Conservation (phyloP, 805 yeast species). For the Candida ortonii region DNA sequence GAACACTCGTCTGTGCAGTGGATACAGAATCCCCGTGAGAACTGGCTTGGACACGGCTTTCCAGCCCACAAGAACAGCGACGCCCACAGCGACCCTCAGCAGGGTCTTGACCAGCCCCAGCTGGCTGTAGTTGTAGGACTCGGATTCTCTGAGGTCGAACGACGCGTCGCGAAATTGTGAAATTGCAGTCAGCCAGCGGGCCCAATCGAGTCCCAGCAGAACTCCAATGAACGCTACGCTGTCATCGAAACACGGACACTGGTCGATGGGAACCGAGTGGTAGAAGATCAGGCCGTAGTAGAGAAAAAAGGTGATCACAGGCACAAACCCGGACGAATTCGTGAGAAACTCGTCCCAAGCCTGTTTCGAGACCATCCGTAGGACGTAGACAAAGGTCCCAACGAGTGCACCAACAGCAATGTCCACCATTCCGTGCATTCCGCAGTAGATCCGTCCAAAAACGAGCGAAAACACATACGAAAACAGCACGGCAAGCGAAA, state of each 20-base stretch:
- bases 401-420: slow-evolving; percentile 60
- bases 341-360: slow-evolving; percentile 47
- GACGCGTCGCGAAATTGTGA: slow-evolving; percentile 11
- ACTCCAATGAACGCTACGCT: slow-evolving; percentile 92
- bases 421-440: slow-evolving; percentile 95
- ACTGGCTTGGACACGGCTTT: slow-evolving; percentile 68
- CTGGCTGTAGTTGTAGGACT: slow-evolving; percentile 41
- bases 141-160: slow-evolving; percentile 25
- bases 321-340: slow-evolving; percentile 22
- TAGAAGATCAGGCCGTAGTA: slow-evolving; percentile 53
- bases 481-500: slow-evolving; percentile 22
- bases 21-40: slow-evolving; percentile 55
- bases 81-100: slow-evolving; percentile 59
- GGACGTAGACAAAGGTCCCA: slow-evolving; percentile 54
- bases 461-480: slow-evolving; percentile 64
- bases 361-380: slow-evolving; percentile 41
- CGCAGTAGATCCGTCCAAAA: slow-evolving; percentile 86
- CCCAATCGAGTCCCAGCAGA: slow-evolving; percentile 68
- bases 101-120: slow-evolving; percentile 42
- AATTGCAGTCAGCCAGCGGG: slow-evolving; percentile 47
- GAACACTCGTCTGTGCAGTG: slow-evolving; percentile 40
- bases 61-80: slow-evolving; percentile 65
- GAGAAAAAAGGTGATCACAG: slow-evolving; percentile 40
- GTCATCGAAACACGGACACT: slow-evolving; percentile 96
- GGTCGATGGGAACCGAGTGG: slow-evolving; percentile 85